phyloP scores from a whole-genome alignment of 2,329 filamentous ascomycete species.

The Fusarium mangiferae region DNA sequence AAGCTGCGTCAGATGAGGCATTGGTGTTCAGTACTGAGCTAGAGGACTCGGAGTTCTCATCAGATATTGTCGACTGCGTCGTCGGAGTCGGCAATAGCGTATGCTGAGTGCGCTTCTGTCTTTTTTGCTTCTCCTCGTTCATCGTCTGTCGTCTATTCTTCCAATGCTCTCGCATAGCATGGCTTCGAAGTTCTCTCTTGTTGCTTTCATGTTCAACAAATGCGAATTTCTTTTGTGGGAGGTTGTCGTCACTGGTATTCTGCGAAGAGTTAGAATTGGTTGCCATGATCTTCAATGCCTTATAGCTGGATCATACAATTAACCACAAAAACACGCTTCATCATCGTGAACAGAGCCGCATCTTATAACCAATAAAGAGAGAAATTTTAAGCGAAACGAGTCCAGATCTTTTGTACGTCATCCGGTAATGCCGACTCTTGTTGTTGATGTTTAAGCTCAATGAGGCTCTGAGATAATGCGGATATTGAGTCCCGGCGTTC shows the following conservation, averaged over 20 bases:
- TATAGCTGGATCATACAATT: background rate
- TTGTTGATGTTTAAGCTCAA: background rate
- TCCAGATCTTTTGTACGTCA: background rate
- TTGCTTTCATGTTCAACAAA: background rate
- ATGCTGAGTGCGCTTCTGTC: slow-evolving; percentile 15
- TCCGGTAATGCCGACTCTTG: background rate
- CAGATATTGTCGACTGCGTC: background rate
- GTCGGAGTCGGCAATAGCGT: background rate
- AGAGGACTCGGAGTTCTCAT: background rate
- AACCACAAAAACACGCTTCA: background rate
- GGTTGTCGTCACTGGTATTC: background rate
- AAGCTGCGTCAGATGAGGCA: background rate
- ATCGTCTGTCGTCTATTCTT: slow-evolving; percentile 41
- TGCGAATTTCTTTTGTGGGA: background rate
- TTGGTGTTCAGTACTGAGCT: background rate
- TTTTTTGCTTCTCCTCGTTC: background rate
- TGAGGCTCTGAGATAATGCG: background rate
- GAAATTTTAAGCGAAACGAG: background rate
- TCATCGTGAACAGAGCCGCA: background rate
- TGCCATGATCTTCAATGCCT: background rate
- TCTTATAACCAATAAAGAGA: background rate
- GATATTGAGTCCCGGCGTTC: background rate
- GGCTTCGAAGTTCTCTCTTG: slow-evolving; percentile 35
- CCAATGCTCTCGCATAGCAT: slow-evolving; percentile 53
- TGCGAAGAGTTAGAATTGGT: background rate